phyloP scores from a whole-genome alignment of 1,284 basidiomycete species.

The Cutaneotrichosporon arboriforme region DNA sequence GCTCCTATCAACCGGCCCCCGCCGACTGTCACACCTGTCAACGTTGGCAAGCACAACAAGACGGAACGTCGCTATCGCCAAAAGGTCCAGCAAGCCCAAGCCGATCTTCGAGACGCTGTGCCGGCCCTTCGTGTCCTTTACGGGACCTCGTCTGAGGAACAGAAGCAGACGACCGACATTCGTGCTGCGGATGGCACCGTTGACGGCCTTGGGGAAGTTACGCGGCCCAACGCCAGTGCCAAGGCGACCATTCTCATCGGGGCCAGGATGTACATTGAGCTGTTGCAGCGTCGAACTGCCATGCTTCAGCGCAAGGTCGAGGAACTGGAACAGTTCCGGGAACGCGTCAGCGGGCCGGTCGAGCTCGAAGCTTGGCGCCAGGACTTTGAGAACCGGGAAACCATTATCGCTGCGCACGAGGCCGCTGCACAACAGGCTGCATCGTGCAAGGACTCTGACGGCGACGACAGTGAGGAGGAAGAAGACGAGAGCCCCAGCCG shows the following conservation, averaged over 20 bases:
- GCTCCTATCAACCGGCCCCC: conserved; percentile 19
- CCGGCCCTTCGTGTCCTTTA: conserved; percentile 46
- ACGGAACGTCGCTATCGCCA: conserved; percentile 47
- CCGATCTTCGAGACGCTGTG: conserved; percentile 46
- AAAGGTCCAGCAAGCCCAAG: conserved; percentile 47
- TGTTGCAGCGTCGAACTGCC: conserved; percentile 37
- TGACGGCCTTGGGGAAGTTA: conserved; percentile 45
- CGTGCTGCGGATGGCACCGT: conserved; percentile 42
- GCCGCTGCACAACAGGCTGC: conserved; percentile 19
- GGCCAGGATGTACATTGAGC: conserved; percentile 46
- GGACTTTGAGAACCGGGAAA: conserved; percentile 36
- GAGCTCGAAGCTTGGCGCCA: conserved; percentile 29
- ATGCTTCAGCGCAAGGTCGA: conserved; percentile 35
- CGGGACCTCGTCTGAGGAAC: conserved; percentile 44
- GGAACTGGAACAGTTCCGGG: conserved; percentile 35
- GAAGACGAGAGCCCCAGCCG: conserved; percentile 23
- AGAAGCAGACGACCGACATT: conserved; percentile 39
- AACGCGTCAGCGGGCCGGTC: conserved; percentile 33
- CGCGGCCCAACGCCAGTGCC: conserved; percentile 44
- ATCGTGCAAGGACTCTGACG: conserved; percentile 23
- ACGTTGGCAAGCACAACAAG: conserved; percentile 48
- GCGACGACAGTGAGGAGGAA: conserved; percentile 28
- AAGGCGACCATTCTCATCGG: conserved; percentile 47
- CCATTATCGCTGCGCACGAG: conserved; percentile 21
- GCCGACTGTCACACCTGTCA: conserved; percentile 8